These are phyloP conservation scores for Plantago ovata DNA, from an alignment of 257 asterid species.

Conservation along the genomic window DNA sequence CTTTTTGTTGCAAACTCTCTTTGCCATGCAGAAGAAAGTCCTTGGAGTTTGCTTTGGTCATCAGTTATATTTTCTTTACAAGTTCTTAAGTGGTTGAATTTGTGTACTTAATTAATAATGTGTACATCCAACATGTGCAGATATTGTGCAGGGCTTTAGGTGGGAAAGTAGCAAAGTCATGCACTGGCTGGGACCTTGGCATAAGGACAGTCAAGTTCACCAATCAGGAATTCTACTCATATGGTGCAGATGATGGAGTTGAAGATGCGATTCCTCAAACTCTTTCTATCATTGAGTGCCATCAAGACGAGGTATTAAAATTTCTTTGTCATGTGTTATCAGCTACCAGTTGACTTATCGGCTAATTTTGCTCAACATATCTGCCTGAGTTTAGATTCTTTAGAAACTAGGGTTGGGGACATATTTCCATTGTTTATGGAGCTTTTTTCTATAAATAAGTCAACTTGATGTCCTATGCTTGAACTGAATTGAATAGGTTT, in stretches of 20 bases:
- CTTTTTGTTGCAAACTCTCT: constrained; percentile 36
- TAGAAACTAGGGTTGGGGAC: no score
- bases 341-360: no score
- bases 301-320: constrained; percentile 64
- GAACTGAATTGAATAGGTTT: constrained; percentile 37
- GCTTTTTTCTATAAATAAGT: not conserved
- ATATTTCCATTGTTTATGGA: no score
- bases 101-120: not conserved
- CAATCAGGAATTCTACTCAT: constrained; percentile 31
- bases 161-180: constrained; percentile 57
- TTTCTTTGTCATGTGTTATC: not conserved
- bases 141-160: constrained; percentile 68
- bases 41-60: constrained; percentile 72
- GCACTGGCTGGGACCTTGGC: constrained; percentile 81
- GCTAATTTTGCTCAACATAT: not conserved
- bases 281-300: constrained; percentile 63
- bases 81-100: not conserved
- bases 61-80: constrained; percentile 32
- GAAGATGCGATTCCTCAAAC: constrained; percentile 44
- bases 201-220: constrained; percentile 45
- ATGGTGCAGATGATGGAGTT: constrained; percentile 23
- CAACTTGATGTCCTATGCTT: not conserved
- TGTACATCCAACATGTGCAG: constrained; percentile 21
- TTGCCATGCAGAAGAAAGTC: constrained; percentile 50
- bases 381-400: no score